These are phyloP conservation scores for Candida mesenterica DNA, from an alignment of 1,139 yeast genomes.

Conservation along the genomic window DNA sequence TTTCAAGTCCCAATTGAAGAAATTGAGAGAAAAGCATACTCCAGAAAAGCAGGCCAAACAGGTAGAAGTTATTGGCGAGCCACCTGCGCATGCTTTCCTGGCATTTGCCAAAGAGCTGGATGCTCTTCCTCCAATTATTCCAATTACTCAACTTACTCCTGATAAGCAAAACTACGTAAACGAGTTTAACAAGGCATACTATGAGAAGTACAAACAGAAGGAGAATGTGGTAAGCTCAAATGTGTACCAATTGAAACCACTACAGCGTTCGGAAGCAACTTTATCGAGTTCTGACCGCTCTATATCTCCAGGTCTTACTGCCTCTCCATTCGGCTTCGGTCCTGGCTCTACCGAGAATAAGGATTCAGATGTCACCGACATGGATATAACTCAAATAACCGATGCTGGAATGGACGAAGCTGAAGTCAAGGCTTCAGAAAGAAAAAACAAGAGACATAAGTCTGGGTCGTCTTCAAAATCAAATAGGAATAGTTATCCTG, in stretches of 20 bases:
- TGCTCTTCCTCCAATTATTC: background rate
- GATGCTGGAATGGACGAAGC: background rate
- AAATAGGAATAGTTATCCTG: conserved; percentile 10
- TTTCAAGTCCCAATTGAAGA: background rate
- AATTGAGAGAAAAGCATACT: background rate
- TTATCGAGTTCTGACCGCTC: conserved; percentile 13
- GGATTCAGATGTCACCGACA: background rate
- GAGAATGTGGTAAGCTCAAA: conserved; percentile 18
- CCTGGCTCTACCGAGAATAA: too few relatives aligned
- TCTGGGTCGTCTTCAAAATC: conserved; percentile 6
- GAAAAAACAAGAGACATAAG: too few relatives aligned
- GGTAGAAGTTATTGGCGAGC: conserved; percentile 1
- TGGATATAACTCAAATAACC: conserved; percentile 4
- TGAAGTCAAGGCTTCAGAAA: too few relatives aligned
- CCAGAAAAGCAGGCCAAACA: background rate
- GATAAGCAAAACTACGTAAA: conserved; percentile 11
- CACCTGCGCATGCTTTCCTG: too few relatives aligned
- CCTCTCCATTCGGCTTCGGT: conserved; percentile 1
- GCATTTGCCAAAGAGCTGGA: background rate
- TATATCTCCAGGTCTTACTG: background rate
- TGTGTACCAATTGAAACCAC: conserved; percentile 31
- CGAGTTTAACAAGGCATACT: conserved; percentile 22
- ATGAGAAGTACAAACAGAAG: conserved; percentile 16
- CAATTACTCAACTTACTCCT: background rate
- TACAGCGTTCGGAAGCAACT: conserved; percentile 32